Percentiles rank a stretch among this genome's conserved stretches.
Evolutionary conservation across 495 filamentous ascomycete species (phyloP).

Genomic region (Daldinia bambusicola): DNA sequence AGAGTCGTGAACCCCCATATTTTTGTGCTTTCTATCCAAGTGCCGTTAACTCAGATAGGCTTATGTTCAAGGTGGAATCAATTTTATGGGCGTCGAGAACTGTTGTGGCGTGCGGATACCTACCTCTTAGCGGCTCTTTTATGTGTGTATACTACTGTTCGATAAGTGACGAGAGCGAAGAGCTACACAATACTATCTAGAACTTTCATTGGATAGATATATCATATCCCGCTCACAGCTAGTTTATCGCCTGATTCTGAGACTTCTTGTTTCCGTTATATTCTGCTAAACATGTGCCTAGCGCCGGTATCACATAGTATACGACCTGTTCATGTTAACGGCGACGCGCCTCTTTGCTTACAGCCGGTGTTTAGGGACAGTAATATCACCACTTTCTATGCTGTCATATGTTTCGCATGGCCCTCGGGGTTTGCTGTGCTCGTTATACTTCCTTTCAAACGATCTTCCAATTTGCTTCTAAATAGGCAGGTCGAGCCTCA

Average conservation of each 20-base stretch:
- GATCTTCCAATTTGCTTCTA: conserved; percentile 31
- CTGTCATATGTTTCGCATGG: conserved; percentile 32
- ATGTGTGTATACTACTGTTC: background rate
- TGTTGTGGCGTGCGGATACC: background rate
- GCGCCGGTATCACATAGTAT: conserved; percentile 3
- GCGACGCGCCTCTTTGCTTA: conserved; percentile 4
- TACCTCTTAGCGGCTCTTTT: background rate
- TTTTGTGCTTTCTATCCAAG: background rate
- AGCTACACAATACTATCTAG: background rate
- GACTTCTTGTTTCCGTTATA: conserved; percentile 11
- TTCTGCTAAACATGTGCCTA: background rate
- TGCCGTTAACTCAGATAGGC: background rate
- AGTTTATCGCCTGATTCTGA: conserved; percentile 5
- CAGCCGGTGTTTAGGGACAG: conserved; percentile 7
- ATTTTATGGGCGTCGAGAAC: conserved; percentile 12
- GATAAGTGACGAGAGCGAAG: background rate
- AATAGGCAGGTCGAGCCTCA: conserved; percentile 41
- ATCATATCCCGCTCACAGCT: background rate
- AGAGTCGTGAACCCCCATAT: background rate
- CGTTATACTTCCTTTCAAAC: conserved; percentile 15
- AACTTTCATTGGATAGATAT: conserved; percentile 7
- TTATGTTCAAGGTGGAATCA: background rate
- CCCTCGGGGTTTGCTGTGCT: background rate
- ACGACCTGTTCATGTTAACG: background rate
- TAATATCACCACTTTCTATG: conserved; percentile 18